Evolutionary conservation across 768 basidiomycete species (phyloP), one percentile per base, ranked within the genome.

Genomic region (Hydnum rufescens): DNA sequence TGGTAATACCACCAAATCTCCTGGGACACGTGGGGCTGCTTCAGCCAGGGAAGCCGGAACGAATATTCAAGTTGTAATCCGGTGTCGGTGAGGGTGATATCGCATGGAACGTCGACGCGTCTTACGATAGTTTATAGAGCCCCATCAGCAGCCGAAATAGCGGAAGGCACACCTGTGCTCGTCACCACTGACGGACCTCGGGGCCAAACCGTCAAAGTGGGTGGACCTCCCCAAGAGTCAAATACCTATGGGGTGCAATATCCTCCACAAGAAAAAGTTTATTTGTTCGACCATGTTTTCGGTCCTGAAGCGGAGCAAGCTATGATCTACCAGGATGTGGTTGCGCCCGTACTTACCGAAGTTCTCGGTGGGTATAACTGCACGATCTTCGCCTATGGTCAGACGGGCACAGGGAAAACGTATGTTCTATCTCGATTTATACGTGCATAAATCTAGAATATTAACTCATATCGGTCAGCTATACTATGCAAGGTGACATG

Each of bases 341-440:
- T 96, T 39, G 74, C 75, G 57, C 89, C 89, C 0, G 84, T 96
- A 74, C 70, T 99, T 49, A 79, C 87, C 46, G 86, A 99, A 63
- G 92, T 96, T n/a, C 66, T 96, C 34, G 70, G 75, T 64, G 95
- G 95, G 3, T 99, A 95, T 70, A 97, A 97, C 62, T 97, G 93
- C 62, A 93, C 88, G 0, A 70, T 99, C 22, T 96, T 97, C 66
- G 92, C 92, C 3, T 99, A 99, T 62, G 95, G 95, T 1, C 95
- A 97, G 65, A 97, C 95, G 0, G 95, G 95, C 0, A 96, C 95
- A 0, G 95, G 95, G 22, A 99, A 99, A 69, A 97, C 95, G 88
- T 70, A 50, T 3, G 16, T n/a, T n/a, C n/a, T n/a, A n/a, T 32
- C 31, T 49, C 26, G 5, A 42, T n/a, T 48, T 49, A 29, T 44